phyloP scores from a whole-genome alignment of 176 grass and related monocot genomes.

The Tillandsia fasciculata region DNA sequence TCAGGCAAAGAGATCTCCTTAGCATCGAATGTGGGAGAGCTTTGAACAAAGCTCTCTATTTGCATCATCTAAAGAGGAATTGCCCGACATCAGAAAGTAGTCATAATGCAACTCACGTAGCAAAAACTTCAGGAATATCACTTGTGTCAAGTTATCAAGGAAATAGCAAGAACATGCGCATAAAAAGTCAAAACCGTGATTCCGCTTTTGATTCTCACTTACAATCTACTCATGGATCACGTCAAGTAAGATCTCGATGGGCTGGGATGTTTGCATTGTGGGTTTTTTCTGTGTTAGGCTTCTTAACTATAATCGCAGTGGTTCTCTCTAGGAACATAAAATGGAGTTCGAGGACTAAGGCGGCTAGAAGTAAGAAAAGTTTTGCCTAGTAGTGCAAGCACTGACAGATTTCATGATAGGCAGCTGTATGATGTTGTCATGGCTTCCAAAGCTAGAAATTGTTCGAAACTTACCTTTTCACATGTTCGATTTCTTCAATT shows the following conservation, averaged over 20 bases:
- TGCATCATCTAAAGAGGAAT: constrained; percentile 59
- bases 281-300: constrained; percentile 48
- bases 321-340: constrained; percentile 50
- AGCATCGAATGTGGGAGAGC: constrained; percentile 81
- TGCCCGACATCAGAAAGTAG: constrained; percentile 33
- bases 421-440: not conserved
- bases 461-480: not conserved
- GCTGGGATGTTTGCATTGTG: constrained; percentile 62
- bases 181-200: constrained; percentile 10
- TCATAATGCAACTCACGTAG: constrained; percentile 12
- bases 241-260: constrained; percentile 32
- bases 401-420: not conserved
- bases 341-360: constrained; percentile 37
- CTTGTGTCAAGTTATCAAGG: constrained; percentile 13
- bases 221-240: constrained; percentile 24
- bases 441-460: not conserved
- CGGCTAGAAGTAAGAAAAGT: constrained; percentile 50
- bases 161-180: constrained; percentile 13
- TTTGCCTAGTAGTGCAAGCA: not conserved
- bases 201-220: constrained; percentile 13
- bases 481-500: not conserved
- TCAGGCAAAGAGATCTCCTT: constrained; percentile 67
- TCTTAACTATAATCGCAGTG: constrained; percentile 54
- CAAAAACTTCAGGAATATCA: constrained; percentile 6
- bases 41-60: constrained; percentile 75